Percentiles rank a stretch among this genome's conserved stretches.
These are phyloP conservation scores for Beauveria pseudobassiana DNA, from an alignment of 2,329 filamentous ascomycete species.

Conservation along the genomic window DNA sequence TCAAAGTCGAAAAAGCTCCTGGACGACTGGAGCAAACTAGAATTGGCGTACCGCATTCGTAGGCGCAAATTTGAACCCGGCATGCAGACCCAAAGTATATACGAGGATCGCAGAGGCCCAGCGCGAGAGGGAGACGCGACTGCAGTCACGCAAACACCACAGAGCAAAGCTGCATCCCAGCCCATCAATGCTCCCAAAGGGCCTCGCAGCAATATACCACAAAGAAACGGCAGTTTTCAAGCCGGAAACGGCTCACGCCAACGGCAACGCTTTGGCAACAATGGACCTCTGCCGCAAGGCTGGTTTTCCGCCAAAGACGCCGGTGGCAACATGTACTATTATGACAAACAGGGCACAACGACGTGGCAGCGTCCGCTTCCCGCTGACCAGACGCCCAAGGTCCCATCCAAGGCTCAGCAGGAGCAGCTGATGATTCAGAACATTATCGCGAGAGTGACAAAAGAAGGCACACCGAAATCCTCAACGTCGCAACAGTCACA, in stretches of 20 bases:
- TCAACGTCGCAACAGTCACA: constrained; percentile 38
- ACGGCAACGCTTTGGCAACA: constrained; percentile 36
- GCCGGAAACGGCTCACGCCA: constrained; percentile 31
- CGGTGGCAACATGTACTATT: constrained; percentile 75
- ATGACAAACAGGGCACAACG: constrained; percentile 67
- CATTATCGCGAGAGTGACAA: constrained; percentile 78
- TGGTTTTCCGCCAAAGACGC: constrained; percentile 74
- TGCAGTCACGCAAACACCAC: constrained; percentile 23
- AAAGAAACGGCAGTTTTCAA: constrained; percentile 46
- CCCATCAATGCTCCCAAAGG: constrained; percentile 49
- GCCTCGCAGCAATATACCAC: constrained; percentile 52
- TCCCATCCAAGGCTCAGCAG: constrained; percentile 53
- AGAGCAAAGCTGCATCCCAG: constrained; percentile 35
- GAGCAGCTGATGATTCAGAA: constrained; percentile 72
- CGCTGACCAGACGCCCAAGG: constrained; percentile 54
- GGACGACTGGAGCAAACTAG: constrained; percentile 80
- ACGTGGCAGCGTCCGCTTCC: constrained; percentile 76
- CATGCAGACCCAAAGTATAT: constrained; percentile 47
- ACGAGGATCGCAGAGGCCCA: constrained; percentile 53
- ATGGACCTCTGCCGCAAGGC: constrained; percentile 61
- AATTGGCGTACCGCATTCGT: constrained; percentile 87
- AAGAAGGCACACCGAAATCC: constrained; percentile 47
- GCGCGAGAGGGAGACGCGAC: constrained; percentile 32
- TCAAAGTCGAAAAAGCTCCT: constrained; percentile 64
- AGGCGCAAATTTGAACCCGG: constrained; percentile 77